Evolutionary conservation across 2,329 filamentous ascomycete genomes (phyloP), one percentile per base, ranked within the genome.

Genomic region (Colletotrichum sansevieriae): DNA sequence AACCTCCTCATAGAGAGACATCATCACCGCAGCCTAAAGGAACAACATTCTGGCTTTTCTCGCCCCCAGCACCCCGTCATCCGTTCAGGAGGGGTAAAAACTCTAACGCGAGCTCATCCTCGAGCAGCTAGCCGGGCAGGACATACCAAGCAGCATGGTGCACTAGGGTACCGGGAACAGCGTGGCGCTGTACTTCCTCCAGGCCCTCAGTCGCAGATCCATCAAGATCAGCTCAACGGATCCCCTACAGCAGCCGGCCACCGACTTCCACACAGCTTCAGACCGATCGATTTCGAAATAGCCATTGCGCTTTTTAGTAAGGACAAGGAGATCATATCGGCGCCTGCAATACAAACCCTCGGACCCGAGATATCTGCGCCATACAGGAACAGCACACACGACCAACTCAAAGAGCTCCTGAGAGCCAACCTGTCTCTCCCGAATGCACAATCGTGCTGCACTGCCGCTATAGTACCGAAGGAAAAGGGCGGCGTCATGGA

Each of bases 181-280:
- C n/a, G 73, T 73, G 11, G 61, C 77, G 4, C 74, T 81, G 29
- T 77, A 78, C 68, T 74, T 78, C 52, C 73, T 78, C 61, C 78
- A 80, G 66, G 79, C 80, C 1, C 74, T 82, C 33, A 79, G 76
- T 62, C 76, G 81, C n/a, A 81, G 81, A 12, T 78, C 77, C 25
- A 77, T 83, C 58, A 76, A 74, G 41, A 78, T 83, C 51, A 76
- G 79, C 73, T 71, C 75, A 0, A 73, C 72, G 0, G 74, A 82
- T 70, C 79, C 79, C 15, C 72, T 75, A 3, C 73, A 63, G 9
- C 73, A 74, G 43, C 81, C 80, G 1, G 63, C 78, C 13, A 75
- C 83, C 51, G 80, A 83, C 73, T 81, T 79, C 71, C 78, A 78
- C 66, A 78, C 77, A 3, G 75, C 73, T 12, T 77, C 78, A n/a